These are phyloP conservation scores for Cystobasidium sp. DNA, from an alignment of 1,284 basidiomycete species.

Conservation along the genomic window DNA sequence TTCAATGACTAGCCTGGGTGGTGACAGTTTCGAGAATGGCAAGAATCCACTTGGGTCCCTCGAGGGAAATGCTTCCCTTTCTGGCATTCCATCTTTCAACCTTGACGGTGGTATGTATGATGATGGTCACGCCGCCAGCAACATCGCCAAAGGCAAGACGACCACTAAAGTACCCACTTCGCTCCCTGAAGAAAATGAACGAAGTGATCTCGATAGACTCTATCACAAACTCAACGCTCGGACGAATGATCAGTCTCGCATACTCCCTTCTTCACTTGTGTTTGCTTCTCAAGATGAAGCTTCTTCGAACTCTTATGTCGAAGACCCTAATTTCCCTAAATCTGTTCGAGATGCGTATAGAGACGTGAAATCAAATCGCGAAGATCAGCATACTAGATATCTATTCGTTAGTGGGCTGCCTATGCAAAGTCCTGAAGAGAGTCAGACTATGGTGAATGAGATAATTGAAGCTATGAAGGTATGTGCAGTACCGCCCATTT, in stretches of 20 bases:
- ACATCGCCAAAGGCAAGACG: too few species aligned
- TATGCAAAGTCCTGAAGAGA: background rate
- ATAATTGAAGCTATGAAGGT: slow-evolving; percentile 24
- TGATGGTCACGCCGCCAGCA: too few species aligned
- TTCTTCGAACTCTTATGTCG: background rate
- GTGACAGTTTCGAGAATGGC: background rate
- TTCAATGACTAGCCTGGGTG: background rate
- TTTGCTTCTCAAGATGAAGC: background rate
- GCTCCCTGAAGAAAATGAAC: slow-evolving; percentile 1
- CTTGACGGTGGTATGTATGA: background rate
- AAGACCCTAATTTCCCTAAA: background rate
- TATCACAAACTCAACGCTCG: background rate
- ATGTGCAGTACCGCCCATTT: too few species aligned
- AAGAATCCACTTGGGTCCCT: background rate
- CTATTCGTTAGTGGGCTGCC: slow-evolving; percentile 18
- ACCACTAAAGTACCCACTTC: too few species aligned
- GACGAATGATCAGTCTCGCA: background rate
- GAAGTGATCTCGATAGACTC: slow-evolving; percentile 23
- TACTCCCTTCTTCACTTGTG: background rate
- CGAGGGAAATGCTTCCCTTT: background rate
- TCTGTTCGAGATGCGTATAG: slow-evolving; percentile 10
- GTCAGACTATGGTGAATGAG: slow-evolving; percentile 10
- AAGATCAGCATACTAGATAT: slow-evolving; percentile 21
- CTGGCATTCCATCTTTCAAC: slow-evolving; percentile 3
- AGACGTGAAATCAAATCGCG: background rate